phyloP scores from a whole-genome alignment of 2,329 filamentous ascomycete species.

The Curvularia hawaiiensis region DNA sequence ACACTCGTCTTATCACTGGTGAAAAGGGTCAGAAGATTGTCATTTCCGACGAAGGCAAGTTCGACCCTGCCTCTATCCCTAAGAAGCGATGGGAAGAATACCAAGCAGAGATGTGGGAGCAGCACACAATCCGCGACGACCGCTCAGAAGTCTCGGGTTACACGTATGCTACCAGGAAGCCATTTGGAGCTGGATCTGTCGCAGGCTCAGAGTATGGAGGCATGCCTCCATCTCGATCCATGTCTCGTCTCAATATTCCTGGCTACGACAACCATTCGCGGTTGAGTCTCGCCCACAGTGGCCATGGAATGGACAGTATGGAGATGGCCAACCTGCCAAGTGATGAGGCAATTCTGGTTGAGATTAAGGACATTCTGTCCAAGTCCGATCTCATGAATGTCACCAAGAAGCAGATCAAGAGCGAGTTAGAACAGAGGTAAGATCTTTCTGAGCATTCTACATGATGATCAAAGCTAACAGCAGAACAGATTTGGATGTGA shows the following conservation, averaged over 20 bases:
- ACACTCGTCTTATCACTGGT: conserved; percentile 94
- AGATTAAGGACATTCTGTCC: conserved; percentile 91
- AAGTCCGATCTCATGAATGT: conserved; percentile 96
- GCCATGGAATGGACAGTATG: conserved; percentile 58
- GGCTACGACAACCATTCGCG: conserved; percentile 51
- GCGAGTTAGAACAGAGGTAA: conserved; percentile 80
- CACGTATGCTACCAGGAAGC: conserved; percentile 84
- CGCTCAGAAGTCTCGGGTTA: conserved; percentile 89
- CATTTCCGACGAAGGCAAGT: conserved; percentile 96
- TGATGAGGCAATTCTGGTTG: conserved; percentile 87
- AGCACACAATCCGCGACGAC: conserved; percentile 82
- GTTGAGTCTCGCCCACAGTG: conserved; percentile 64
- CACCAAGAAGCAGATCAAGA: conserved; percentile 98
- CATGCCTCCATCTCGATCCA: conserved; percentile 58
- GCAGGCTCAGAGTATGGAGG: conserved; percentile 69
- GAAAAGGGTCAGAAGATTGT: conserved; percentile 92
- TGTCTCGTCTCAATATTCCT: conserved; percentile 64
- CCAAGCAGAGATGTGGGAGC: conserved; percentile 96
- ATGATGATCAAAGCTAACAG: conserved; percentile 22
- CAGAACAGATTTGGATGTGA: conserved; percentile 72
- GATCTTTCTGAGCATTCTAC: conserved; percentile 11
- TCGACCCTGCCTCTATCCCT: conserved; percentile 89
- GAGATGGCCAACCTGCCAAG: conserved; percentile 81
- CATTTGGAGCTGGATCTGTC: conserved; percentile 56
- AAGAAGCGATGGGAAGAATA: conserved; percentile 99